Evolutionary conservation across 306 rosid species (phyloP).

Genomic region (Lithocarpus polystachyus): DNA sequence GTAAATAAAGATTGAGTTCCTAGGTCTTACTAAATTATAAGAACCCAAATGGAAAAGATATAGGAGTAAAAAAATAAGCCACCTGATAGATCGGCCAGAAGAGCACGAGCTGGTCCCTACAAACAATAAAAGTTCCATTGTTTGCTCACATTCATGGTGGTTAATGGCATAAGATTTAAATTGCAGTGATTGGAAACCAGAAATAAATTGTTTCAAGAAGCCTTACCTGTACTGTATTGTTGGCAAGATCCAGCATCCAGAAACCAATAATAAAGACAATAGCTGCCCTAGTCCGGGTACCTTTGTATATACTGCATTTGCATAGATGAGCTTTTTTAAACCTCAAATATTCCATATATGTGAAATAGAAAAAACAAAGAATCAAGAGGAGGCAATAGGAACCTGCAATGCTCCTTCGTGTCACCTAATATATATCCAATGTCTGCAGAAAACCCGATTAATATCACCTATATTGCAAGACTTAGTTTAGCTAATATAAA

Average conservation of each 20-base stretch:
- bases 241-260: constrained; percentile 99
- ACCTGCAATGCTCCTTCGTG: constrained; percentile 93
- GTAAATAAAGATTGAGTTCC: constrained; percentile 14
- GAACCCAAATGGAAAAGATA: constrained; percentile 11
- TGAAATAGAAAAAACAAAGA: constrained; percentile 20
- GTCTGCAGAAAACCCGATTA: constrained; percentile 97
- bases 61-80: constrained; percentile 13
- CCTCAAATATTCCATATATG: neutral
- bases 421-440: constrained; percentile 88
- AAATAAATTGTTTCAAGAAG: constrained; percentile 16
- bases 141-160: constrained; percentile 7
- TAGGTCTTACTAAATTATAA: constrained; percentile 13
- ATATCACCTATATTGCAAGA: constrained; percentile 70
- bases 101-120: constrained; percentile 99
- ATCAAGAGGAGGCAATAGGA: constrained; percentile 31
- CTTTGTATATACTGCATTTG: constrained; percentile 69
- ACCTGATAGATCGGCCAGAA: constrained; percentile 97
- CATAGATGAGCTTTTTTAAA: constrained; percentile 27
- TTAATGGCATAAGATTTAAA: constrained; percentile 5
- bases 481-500: constrained; percentile 38
- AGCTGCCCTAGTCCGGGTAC: constrained; percentile 90
- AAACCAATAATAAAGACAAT: constrained; percentile 84
- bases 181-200: constrained; percentile 2
- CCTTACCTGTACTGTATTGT: constrained; percentile 93
- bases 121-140: constrained; percentile 22